These are phyloP conservation scores for Botrytis elliptica DNA, from an alignment of 2,329 filamentous ascomycete genomes.

Conservation along the genomic window DNA sequence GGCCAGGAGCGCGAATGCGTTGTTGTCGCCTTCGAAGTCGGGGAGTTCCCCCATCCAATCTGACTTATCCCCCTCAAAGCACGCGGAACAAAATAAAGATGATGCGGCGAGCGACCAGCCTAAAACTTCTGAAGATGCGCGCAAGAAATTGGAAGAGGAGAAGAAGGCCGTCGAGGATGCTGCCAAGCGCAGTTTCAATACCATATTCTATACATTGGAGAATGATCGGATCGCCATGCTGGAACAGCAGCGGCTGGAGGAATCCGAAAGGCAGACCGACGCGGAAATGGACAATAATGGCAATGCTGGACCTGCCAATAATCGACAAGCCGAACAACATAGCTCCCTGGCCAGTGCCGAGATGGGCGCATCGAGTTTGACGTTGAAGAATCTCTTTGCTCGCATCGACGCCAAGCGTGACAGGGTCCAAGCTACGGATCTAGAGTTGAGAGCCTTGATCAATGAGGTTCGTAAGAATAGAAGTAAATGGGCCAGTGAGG, in stretches of 20 bases:
- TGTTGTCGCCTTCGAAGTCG: slow-evolving; percentile 69
- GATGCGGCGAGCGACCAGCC: slow-evolving; percentile 52
- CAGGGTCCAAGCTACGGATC: slow-evolving; percentile 86
- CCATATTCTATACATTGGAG: slow-evolving; percentile 91
- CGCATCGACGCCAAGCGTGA: slow-evolving; percentile 91
- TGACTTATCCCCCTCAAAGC: slow-evolving; percentile 51
- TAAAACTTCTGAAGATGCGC: slow-evolving; percentile 80
- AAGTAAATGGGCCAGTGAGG: slow-evolving; percentile 98
- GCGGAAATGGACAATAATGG: slow-evolving; percentile 81
- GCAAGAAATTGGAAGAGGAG: slow-evolving; percentile 88
- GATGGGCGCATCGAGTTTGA: slow-evolving; percentile 91
- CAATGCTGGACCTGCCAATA: slow-evolving; percentile 51
- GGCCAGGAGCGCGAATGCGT: slow-evolving; percentile 49
- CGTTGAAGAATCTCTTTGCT: slow-evolving; percentile 93
- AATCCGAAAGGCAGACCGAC: slow-evolving; percentile 93
- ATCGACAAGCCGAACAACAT: slow-evolving; percentile 62
- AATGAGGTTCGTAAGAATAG: slow-evolving; percentile 97
- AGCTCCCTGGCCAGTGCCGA: slow-evolving; percentile 92
- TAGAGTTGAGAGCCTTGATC: slow-evolving; percentile 87
- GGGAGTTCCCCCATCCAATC: slow-evolving; percentile 62
- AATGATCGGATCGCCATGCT: slow-evolving; percentile 95
- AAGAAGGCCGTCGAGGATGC: slow-evolving; percentile 88
- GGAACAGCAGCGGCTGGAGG: slow-evolving; percentile 94
- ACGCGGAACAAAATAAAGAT: slow-evolving; percentile 53
- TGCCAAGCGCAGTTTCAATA: slow-evolving; percentile 87